Evolutionary conservation across 2,329 filamentous ascomycete species (phyloP).

Genomic region (Beauveria australis): DNA sequence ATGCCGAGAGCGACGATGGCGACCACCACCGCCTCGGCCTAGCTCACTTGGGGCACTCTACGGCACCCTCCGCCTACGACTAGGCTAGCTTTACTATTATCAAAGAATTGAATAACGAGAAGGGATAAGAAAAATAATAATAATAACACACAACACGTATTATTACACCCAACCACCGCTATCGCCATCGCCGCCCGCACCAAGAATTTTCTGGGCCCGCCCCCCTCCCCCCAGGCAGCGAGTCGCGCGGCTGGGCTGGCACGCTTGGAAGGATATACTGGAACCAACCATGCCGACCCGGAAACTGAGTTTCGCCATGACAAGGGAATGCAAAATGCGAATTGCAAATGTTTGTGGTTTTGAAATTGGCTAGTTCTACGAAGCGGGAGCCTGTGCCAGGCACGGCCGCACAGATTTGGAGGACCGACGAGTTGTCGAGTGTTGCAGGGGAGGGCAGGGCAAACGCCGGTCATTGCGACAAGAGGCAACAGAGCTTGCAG

Average conservation of each 20-base stretch:
- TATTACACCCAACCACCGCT: background rate
- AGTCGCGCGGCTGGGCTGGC: slow-evolving; percentile 7
- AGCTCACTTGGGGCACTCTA: background rate
- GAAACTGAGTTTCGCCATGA: slow-evolving; percentile 1
- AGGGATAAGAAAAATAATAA: background rate
- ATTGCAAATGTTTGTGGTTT: too few species aligned
- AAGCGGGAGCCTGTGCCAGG: too few species aligned
- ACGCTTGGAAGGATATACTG: background rate
- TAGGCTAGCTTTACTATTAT: background rate
- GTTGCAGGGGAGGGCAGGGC: background rate
- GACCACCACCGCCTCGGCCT: background rate
- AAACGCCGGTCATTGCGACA: background rate
- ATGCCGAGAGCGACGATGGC: slow-evolving; percentile 9
- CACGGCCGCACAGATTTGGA: too few species aligned
- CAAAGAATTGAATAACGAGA: background rate
- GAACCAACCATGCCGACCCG: background rate
- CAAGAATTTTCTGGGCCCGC: background rate
- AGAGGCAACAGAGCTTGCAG: background rate
- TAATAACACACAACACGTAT: background rate
- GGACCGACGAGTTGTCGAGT: too few species aligned
- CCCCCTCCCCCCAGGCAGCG: background rate
- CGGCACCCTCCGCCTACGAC: background rate
- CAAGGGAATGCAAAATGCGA: background rate
- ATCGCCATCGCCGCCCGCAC: background rate
- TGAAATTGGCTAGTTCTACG: background rate